Evolutionary conservation across 2,329 filamentous ascomycete species (phyloP), one percentile per base, ranked within the genome.

Genomic region (Trichoderma hamatum): DNA sequence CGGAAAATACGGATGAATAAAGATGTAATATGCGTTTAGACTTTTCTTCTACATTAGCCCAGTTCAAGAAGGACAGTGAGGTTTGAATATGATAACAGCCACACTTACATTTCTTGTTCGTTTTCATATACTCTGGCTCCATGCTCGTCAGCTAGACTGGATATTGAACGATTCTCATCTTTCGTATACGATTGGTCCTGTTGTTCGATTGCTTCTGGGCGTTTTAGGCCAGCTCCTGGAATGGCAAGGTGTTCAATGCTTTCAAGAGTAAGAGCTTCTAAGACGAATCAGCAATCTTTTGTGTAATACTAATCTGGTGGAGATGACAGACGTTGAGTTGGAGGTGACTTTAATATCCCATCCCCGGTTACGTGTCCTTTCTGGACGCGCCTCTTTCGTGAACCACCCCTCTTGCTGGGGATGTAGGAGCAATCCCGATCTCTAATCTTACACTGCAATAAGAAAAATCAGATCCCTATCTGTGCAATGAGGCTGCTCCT

Each of bases 1-100:
- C 10, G 60, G 46, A 26, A 63, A 52, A 36, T 63, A 63, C 14
- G 21, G 60, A 52, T 63, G 60, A 24, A 63, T 13, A 16, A 51
- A 63, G 30, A 63, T 63, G 46, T 52, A 63, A 24, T 63, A 63
- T n/a, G 60, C 60, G n/a, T 63, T 63, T 30, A 63, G 26, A 11
- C 60, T 63, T 63, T 54, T 54, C 6, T 5, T 52, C 28, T 49
- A 28, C 21, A 16, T 63, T 21, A 28, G 46, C 14, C 51, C n/a
- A 19, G 13, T 19, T 9, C 26, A 11, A 13, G 6, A 13, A 19
- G 2, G 3, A 7, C 30, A 26, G 32, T 26, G 1, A 10, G 3
- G 24, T 28, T 16, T 16, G 24, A 19, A 28, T 28, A 16, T 30
- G 14, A 16, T 54, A 19, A 19, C 9, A 36, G 60, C 26, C 30